A percentile compares a stretch with the other conserved stretches of the same genome.
phyloP scores from a whole-genome alignment of 2,329 filamentous ascomycete genomes.

The Dothistroma pini region DNA sequence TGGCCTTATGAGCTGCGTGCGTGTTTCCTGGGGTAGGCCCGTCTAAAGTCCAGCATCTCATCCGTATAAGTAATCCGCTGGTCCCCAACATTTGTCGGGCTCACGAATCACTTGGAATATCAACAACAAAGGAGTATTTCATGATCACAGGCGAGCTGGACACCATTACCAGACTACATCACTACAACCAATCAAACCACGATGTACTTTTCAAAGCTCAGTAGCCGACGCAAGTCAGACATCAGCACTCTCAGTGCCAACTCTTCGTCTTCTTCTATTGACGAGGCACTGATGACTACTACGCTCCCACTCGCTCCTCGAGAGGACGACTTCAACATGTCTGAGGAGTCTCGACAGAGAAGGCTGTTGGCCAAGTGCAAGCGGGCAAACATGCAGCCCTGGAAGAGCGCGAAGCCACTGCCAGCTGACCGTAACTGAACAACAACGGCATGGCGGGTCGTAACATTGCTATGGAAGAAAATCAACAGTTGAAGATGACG shows the following conservation, averaged over 20 bases:
- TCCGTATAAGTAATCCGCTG: not conserved
- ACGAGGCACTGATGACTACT: constrained; percentile 22
- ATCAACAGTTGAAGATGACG: not conserved
- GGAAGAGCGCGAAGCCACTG: constrained; percentile 27
- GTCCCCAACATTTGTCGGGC: no score
- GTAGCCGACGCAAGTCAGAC: constrained; percentile 23
- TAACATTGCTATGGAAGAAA: not conserved
- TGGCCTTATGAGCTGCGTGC: not conserved
- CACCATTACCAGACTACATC: constrained; percentile 9
- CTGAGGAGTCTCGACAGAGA: constrained; percentile 27
- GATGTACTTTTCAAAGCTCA: constrained; percentile 27
- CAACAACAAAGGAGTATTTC: not conserved
- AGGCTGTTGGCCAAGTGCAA: constrained; percentile 31
- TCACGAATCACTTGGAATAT: not conserved
- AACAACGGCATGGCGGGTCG: not conserved
- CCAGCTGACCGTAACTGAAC: constrained; percentile 11
- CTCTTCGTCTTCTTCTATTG: constrained; percentile 25
- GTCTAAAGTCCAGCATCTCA: not conserved
- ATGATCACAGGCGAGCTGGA: not conserved
- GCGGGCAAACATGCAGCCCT: constrained; percentile 25
- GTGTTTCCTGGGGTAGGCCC: not conserved
- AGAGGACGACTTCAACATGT: constrained; percentile 32
- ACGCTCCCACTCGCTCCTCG: constrained; percentile 32
- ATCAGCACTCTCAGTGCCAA: constrained; percentile 22
- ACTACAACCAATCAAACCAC: constrained; percentile 3